Evolutionary conservation across 1,139 yeast species (phyloP).

Genomic region (Lipomyces yarrowii): DNA sequence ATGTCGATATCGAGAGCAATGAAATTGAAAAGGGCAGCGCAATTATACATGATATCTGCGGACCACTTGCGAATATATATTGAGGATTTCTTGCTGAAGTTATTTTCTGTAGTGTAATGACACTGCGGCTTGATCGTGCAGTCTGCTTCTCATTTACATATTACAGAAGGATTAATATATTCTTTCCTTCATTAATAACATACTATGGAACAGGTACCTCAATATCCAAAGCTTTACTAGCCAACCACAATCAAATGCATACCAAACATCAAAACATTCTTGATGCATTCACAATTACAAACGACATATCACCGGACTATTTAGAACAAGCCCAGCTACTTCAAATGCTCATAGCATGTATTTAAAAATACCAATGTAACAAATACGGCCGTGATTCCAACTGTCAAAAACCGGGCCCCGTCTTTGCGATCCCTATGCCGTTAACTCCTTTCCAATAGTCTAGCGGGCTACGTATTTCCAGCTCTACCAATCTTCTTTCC

Average conservation of each 20-base stretch:
- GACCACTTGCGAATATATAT: too few relatives aligned
- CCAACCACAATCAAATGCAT: neutral
- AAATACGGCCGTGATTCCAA: neutral
- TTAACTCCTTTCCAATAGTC: neutral
- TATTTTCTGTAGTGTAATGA: too few relatives aligned
- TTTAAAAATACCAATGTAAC: neutral
- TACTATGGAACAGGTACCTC: neutral
- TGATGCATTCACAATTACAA: neutral
- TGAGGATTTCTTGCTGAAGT: neutral
- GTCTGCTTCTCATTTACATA: neutral
- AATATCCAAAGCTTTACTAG: neutral
- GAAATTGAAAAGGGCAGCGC: too few relatives aligned
- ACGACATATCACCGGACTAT: neutral
- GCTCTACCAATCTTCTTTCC: constrained; percentile 61
- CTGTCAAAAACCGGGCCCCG: neutral
- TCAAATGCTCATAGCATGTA: neutral
- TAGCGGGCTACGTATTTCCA: neutral
- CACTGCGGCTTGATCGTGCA: neutral
- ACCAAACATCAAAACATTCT: neutral
- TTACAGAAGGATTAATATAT: neutral
- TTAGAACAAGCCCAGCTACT: neutral
- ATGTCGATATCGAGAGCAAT: too few relatives aligned
- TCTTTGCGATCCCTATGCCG: neutral
- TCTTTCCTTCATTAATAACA: neutral
- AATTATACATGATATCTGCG: too few relatives aligned